A percentile compares a stretch with the other conserved stretches of the same genome.
Evolutionary conservation across 2,329 filamentous ascomycete genomes (phyloP).

Genomic region (Didymosphaeria variabile): DNA sequence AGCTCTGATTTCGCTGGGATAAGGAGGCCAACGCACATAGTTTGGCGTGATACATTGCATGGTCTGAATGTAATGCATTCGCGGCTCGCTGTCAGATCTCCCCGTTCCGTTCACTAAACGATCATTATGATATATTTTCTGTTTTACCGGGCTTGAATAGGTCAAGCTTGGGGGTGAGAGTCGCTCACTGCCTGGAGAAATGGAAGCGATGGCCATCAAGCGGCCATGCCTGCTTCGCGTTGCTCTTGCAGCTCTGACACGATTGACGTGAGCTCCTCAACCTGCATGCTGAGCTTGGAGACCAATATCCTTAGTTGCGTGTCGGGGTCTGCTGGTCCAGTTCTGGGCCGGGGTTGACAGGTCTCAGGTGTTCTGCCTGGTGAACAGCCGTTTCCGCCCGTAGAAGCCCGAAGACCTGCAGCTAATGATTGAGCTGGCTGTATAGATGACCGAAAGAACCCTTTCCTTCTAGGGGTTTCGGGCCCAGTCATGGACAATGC

Average conservation of each 20-base stretch:
- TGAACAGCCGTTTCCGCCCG: conserved; percentile 27
- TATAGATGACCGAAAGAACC: conserved; percentile 39
- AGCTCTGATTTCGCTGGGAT: neutral
- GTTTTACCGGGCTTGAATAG: conserved; percentile 17
- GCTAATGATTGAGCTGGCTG: conserved; percentile 43
- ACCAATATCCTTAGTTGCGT: conserved; percentile 48
- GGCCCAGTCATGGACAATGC: conserved; percentile 44
- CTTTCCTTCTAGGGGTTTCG: conserved; percentile 39
- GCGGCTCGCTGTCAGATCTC: conserved; percentile 26
- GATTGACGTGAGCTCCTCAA: conserved; percentile 51
- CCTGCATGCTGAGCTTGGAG: conserved; percentile 49
- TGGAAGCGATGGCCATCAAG: conserved; percentile 50
- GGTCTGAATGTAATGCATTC: conserved; percentile 34
- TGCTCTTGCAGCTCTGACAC: conserved; percentile 50
- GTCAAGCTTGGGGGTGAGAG: conserved; percentile 13
- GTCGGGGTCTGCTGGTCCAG: conserved; percentile 38
- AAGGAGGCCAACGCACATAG: neutral
- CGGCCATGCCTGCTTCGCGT: conserved; percentile 40
- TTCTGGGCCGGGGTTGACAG: conserved; percentile 33
- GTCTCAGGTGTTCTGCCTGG: conserved; percentile 27
- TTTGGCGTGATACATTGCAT: conserved; percentile 25
- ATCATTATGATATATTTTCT: conserved; percentile 19
- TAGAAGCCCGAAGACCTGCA: conserved; percentile 35
- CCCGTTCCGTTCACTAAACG: conserved; percentile 14
- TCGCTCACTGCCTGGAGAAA: conserved; percentile 26